Percentiles rank a stretch among this genome's conserved stretches.
Conservation (phyloP, 2,329 filamentous ascomycete species). For the Pyricularia pennisetigena region DNA sequence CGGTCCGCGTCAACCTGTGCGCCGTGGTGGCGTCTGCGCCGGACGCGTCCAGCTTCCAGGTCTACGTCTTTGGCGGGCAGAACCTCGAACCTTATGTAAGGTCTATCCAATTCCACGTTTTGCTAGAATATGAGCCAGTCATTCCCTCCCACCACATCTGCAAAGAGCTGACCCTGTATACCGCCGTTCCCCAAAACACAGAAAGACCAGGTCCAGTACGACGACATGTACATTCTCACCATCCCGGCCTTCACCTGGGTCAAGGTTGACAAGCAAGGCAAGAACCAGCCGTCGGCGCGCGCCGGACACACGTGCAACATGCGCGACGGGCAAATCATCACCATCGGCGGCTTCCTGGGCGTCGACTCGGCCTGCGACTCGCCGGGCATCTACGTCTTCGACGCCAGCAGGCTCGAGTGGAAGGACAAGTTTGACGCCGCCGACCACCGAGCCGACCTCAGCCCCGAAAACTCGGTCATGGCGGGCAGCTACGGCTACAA, state of each 20-base stretch:
- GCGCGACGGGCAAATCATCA: conserved; percentile 61
- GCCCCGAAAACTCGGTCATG: conserved; percentile 40
- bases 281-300: conserved; percentile 44
- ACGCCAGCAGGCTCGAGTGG: conserved; percentile 57
- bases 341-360: conserved; percentile 61
- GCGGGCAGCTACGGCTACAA: conserved; percentile 54
- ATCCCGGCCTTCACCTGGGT: conserved; percentile 69
- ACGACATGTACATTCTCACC: conserved; percentile 66
- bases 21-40: conserved; percentile 59
- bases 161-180: neutral
- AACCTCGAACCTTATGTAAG: conserved; percentile 54
- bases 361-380: conserved; percentile 51
- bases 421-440: conserved; percentile 50
- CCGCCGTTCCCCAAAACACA: conserved; percentile 13
- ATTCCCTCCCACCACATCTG: neutral
- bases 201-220: conserved; percentile 46
- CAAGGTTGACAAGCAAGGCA: conserved; percentile 44
- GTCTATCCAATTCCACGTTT: conserved; percentile 3
- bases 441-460: conserved; percentile 32
- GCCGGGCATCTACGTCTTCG: conserved; percentile 64
- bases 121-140: neutral
- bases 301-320: conserved; percentile 60
- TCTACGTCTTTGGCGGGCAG: conserved; percentile 72
- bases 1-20: conserved; percentile 61
- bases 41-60: conserved; percentile 65